phyloP scores from a whole-genome alignment of 1,139 yeast species.

The Suhomyces bribrorum region DNA sequence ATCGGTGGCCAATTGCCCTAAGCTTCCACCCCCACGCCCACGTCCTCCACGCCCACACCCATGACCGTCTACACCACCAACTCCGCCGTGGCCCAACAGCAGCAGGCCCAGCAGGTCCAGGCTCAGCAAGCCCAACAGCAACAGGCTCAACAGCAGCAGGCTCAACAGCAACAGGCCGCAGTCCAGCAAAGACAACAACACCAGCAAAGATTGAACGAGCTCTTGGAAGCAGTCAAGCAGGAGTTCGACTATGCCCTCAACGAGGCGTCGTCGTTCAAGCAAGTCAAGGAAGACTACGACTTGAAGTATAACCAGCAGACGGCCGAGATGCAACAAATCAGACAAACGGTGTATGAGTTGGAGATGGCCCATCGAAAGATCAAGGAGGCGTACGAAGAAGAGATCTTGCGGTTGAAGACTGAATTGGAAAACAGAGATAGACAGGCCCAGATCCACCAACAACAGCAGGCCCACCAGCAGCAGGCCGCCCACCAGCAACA shows the following conservation, averaged over 20 bases:
- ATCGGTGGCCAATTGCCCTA: no score
- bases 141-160: conserved; percentile 26
- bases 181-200: conserved; percentile 45
- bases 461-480: conserved; percentile 13
- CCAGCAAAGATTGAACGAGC: conserved; percentile 65
- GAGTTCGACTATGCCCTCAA: conserved; percentile 86
- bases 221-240: conserved; percentile 87
- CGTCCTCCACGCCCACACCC: neutral
- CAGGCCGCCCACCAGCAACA: conserved; percentile 20
- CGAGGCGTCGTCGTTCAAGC: conserved; percentile 84
- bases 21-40: no score
- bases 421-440: conserved; percentile 78
- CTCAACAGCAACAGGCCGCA: conserved; percentile 14
- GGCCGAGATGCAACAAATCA: conserved; percentile 90
- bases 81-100: conserved; percentile 32
- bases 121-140: conserved; percentile 26
- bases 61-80: conserved; percentile 44
- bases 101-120: conserved; percentile 20
- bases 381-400: conserved; percentile 95
- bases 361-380: conserved; percentile 93
- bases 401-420: conserved; percentile 78
- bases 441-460: conserved; percentile 47
- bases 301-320: conserved; percentile 88
- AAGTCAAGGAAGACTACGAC: conserved; percentile 93
- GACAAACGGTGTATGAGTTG: conserved; percentile 90